These are phyloP conservation scores for Termitomyces sp. DNA, from an alignment of 768 basidiomycete genomes.

Conservation along the genomic window DNA sequence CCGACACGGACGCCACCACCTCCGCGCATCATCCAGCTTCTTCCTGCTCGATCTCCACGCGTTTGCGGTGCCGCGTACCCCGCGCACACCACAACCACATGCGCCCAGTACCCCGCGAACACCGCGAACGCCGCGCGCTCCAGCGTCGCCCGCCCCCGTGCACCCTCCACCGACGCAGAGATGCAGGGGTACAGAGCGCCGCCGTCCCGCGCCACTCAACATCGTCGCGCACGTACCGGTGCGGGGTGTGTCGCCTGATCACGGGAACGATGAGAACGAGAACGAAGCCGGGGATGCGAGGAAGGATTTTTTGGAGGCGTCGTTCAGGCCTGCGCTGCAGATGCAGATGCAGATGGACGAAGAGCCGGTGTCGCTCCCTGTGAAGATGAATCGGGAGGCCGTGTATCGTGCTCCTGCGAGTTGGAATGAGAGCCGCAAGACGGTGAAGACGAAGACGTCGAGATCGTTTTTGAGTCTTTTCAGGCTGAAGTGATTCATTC, in stretches of 20 bases:
- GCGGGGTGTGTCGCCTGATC: constrained; percentile 10
- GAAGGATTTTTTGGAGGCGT: constrained; percentile 37
- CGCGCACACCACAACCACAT: constrained; percentile 5
- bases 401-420: background rate
- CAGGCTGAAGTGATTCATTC: constrained; percentile 5
- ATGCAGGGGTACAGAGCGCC: constrained; percentile 21
- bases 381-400: background rate
- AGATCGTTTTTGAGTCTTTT: constrained; percentile 7
- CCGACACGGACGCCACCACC: constrained; percentile 26
- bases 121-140: background rate
- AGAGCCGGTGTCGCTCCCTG: background rate
- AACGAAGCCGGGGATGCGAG: background rate
- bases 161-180: background rate
- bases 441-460: constrained; percentile 37
- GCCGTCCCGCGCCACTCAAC: constrained; percentile 33
- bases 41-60: constrained; percentile 32
- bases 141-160: constrained; percentile 8
- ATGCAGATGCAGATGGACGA: background rate
- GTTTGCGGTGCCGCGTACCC: constrained; percentile 23
- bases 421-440: background rate
- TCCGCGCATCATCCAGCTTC: constrained; percentile 29
- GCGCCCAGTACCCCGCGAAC: background rate
- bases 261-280: constrained; percentile 7
- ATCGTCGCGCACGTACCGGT: constrained; percentile 21
- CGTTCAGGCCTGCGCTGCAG: constrained; percentile 17